Percentiles rank a stretch among this genome's conserved stretches.
These are phyloP conservation scores for Cordyceps cateniannulata DNA, from an alignment of 2,329 filamentous ascomycete genomes.

Conservation along the genomic window DNA sequence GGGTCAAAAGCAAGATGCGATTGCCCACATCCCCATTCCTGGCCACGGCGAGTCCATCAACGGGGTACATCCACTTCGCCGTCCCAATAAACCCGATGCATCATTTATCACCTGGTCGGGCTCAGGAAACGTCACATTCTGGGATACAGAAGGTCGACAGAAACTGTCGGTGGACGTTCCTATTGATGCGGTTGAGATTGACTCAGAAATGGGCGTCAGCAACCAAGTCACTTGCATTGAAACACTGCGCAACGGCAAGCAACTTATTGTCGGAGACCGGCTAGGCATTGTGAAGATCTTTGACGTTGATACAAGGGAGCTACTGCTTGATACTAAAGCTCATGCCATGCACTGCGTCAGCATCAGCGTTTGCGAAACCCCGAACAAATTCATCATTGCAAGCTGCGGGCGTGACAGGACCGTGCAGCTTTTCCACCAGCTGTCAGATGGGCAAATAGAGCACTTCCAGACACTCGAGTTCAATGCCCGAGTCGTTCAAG, in stretches of 20 bases:
- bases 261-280: conserved; percentile 78
- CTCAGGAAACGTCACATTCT: conserved; percentile 74
- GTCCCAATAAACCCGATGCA: conserved; percentile 54
- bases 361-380: conserved; percentile 63
- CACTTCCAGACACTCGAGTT: conserved; percentile 93
- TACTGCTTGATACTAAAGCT: conserved; percentile 69
- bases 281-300: conserved; percentile 73
- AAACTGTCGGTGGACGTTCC: conserved; percentile 59
- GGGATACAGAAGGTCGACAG: conserved; percentile 67
- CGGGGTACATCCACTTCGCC: conserved; percentile 62
- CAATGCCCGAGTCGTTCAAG: conserved; percentile 72
- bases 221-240: conserved; percentile 57
- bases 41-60: conserved; percentile 60
- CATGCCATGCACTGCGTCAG: conserved; percentile 81
- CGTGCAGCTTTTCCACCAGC: conserved; percentile 76
- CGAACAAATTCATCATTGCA: conserved; percentile 61
- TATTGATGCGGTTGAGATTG: conserved; percentile 55
- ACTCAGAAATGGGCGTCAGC: conserved; percentile 42
- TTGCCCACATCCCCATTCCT: conserved; percentile 49
- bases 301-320: conserved; percentile 54
- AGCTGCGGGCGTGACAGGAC: conserved; percentile 84
- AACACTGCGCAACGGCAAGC: conserved; percentile 53
- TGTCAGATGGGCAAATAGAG: conserved; percentile 53
- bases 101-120: conserved; percentile 87
- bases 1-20: conserved; percentile 29